These are phyloP conservation scores for Mycena leptocephala DNA, from an alignment of 768 basidiomycete species.

Conservation along the genomic window DNA sequence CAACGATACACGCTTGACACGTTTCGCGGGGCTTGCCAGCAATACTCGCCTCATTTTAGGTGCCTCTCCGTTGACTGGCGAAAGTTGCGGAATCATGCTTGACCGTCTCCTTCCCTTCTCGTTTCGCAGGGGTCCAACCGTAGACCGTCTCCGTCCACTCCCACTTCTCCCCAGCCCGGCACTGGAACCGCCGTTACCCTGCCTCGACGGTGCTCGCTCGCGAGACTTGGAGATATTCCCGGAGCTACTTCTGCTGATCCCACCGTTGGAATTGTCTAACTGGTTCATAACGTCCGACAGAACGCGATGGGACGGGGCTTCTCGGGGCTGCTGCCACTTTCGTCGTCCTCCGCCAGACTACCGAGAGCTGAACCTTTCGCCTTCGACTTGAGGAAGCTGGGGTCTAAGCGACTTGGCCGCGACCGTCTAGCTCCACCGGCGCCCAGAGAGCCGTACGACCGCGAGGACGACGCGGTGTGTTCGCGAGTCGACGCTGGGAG, in stretches of 20 bases:
- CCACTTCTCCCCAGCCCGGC: slow-evolving; percentile 40
- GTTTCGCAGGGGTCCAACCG: slow-evolving; percentile 81
- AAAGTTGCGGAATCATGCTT: slow-evolving; percentile 84
- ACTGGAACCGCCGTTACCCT: slow-evolving; percentile 29
- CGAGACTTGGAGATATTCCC: slow-evolving; percentile 57
- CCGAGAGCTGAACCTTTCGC: slow-evolving; percentile 64
- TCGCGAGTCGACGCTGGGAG: slow-evolving; percentile 54
- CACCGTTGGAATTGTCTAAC: slow-evolving; percentile 50
- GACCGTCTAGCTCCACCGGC: slow-evolving; percentile 59
- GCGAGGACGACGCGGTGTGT: slow-evolving; percentile 42
- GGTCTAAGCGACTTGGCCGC: slow-evolving; percentile 79
- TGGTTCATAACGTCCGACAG: slow-evolving; percentile 81
- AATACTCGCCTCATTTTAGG: slow-evolving; percentile 61
- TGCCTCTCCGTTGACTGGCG: slow-evolving; percentile 60
- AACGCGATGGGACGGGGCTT: slow-evolving; percentile 54
- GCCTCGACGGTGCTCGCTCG: slow-evolving; percentile 56
- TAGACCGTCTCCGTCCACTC: slow-evolving; percentile 76
- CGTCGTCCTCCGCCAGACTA: slow-evolving; percentile 84
- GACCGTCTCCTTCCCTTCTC: slow-evolving; percentile 85
- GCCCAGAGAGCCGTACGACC: slow-evolving; percentile 48
- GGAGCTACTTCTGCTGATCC: slow-evolving; percentile 41
- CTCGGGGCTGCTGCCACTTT: slow-evolving; percentile 57
- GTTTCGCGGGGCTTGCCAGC: slow-evolving; percentile 71
- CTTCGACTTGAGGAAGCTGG: slow-evolving; percentile 76
- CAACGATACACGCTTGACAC: slow-evolving; percentile 72